phyloP scores from a whole-genome alignment of 345 rosid genomes.

The Kandelia obovata region DNA sequence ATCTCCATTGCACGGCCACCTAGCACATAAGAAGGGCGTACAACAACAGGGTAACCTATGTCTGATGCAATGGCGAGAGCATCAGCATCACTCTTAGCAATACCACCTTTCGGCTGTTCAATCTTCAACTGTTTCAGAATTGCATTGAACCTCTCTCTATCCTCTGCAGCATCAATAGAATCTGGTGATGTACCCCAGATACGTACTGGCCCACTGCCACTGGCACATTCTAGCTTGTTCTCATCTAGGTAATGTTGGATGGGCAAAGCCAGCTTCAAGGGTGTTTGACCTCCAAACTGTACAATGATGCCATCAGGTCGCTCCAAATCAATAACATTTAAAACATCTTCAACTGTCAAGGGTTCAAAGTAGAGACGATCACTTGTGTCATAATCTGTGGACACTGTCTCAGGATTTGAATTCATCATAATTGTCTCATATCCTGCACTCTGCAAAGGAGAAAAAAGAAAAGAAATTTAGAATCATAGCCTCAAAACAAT shows the following conservation, averaged over 20 bases:
- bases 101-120: slow-evolving; percentile 95
- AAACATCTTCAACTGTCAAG: slow-evolving; percentile 81
- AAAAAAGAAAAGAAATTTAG: slow-evolving; percentile 1
- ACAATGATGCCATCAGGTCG: slow-evolving; percentile 95
- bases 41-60: slow-evolving; percentile 91
- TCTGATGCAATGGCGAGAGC: slow-evolving; percentile 79
- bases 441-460: slow-evolving; percentile 69
- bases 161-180: slow-evolving; percentile 95
- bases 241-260: slow-evolving; percentile 78
- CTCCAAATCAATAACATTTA: slow-evolving; percentile 80
- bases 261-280: slow-evolving; percentile 82
- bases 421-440: slow-evolving; percentile 98
- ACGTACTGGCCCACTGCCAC: slow-evolving; percentile 67
- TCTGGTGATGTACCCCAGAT: slow-evolving; percentile 99
- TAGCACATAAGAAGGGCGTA: slow-evolving; percentile 90
- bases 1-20: slow-evolving; percentile 99
- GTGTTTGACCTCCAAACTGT: slow-evolving; percentile 98
- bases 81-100: slow-evolving; percentile 86
- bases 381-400: slow-evolving; percentile 95
- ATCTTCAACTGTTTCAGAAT: slow-evolving; percentile 73
- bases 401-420: slow-evolving; percentile 96
- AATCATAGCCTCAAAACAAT: not conserved
- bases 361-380: slow-evolving; percentile 96
- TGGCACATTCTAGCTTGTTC: slow-evolving; percentile 55
- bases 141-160: slow-evolving; percentile 86